Evolutionary conservation across 2,329 filamentous ascomycete species (phyloP).

Genomic region (Pseudovirgaria hyperparasitica): DNA sequence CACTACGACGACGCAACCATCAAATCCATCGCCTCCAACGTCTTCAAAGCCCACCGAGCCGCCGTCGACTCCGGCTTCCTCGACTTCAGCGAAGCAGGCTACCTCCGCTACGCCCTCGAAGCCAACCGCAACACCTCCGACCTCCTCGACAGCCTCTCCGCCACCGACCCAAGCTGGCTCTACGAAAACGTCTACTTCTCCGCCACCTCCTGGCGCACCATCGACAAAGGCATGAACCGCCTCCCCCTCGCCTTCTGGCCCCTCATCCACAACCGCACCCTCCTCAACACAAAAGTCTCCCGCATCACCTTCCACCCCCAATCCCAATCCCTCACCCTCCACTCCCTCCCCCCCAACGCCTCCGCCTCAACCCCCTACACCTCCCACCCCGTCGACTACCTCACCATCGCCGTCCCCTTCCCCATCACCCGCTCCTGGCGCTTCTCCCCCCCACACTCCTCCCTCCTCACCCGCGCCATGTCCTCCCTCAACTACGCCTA

Average conservation of each 20-base stretch:
- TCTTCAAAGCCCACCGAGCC: constrained; percentile 41
- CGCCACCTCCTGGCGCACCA: constrained; percentile 50
- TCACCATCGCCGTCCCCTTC: constrained; percentile 53
- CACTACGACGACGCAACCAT: constrained; percentile 20
- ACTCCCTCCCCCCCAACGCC: constrained; percentile 40
- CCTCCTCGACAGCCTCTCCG: constrained; percentile 31
- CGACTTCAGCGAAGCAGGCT: constrained; percentile 52
- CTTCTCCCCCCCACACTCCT: constrained; percentile 41
- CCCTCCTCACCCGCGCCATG: constrained; percentile 37
- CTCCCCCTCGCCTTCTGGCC: constrained; percentile 52
- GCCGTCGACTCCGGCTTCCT: constrained; percentile 44
- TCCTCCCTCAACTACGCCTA: constrained; percentile 36
- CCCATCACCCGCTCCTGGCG: constrained; percentile 50
- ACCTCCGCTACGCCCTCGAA: constrained; percentile 46
- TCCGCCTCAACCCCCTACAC: too few species aligned
- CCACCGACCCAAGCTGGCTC: constrained; percentile 32
- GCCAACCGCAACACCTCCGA: constrained; percentile 43
- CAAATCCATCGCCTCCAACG: constrained; percentile 26
- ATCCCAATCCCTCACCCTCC: constrained; percentile 42
- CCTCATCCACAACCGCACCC: constrained; percentile 43
- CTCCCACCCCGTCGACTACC: constrained; percentile 49
- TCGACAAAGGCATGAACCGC: constrained; percentile 47
- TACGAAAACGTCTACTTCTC: constrained; percentile 49
- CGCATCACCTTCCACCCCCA: constrained; percentile 41
- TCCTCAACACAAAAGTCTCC: constrained; percentile 44